Conservation (phyloP, 805 yeast species). For the Saccharomycopsis olivae region DNA sequence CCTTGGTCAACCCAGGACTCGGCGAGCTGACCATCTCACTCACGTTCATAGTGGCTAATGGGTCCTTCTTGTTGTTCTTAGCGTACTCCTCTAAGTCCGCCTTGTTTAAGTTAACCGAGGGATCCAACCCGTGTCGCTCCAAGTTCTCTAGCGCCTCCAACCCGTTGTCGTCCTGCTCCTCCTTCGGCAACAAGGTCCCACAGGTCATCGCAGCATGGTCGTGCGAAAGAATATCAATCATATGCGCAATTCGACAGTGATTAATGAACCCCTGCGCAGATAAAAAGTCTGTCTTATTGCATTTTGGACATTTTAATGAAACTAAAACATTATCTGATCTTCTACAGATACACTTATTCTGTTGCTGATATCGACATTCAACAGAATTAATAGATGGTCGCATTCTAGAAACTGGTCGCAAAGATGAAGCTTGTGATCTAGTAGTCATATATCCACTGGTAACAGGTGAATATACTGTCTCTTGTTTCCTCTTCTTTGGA, state of each 20-base stretch:
- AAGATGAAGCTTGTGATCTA: constrained; percentile 36
- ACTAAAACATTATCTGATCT: constrained; percentile 66
- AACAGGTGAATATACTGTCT: constrained; percentile 13
- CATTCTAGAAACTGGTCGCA: constrained; percentile 18
- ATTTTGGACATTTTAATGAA: constrained; percentile 54
- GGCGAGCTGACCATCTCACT: neutral
- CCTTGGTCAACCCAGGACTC: neutral
- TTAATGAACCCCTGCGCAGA: constrained; percentile 75
- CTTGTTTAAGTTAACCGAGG: constrained; percentile 12
- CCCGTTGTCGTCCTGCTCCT: constrained; percentile 50
- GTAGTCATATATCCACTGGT: constrained; percentile 30
- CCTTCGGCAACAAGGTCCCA: constrained; percentile 43
- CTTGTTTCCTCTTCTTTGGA: constrained; percentile 3
- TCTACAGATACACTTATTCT: constrained; percentile 43
- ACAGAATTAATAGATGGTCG: constrained; percentile 20
- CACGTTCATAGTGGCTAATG: constrained; percentile 1
- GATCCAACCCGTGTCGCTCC: constrained; percentile 20
- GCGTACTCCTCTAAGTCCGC: constrained; percentile 11
- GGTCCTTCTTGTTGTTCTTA: constrained; percentile 8
- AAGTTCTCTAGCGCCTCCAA: constrained; percentile 28
- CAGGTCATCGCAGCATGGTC: constrained; percentile 64
- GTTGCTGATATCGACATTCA: constrained; percentile 24
- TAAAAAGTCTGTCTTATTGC: constrained; percentile 60
- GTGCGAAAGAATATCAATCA: constrained; percentile 59
- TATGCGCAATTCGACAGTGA: constrained; percentile 66